Conservation (phyloP, 441 rosid genomes). For the Kokia cookei region DNA sequence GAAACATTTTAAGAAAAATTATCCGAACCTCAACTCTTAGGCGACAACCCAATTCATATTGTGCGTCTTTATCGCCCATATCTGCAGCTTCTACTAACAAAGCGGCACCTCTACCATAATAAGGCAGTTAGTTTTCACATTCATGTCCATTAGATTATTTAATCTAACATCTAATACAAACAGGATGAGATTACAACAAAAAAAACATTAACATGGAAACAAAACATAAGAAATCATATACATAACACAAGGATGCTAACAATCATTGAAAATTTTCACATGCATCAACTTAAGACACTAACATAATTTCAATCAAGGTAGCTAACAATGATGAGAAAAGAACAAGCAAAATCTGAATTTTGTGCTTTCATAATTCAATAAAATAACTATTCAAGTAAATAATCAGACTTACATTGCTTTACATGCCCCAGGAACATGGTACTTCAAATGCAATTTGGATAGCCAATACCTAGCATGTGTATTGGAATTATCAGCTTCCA, state of each 20-base stretch:
- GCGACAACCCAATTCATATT: conserved; percentile 72
- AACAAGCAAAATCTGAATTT: not conserved
- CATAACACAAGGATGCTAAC: not conserved
- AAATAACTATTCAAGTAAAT: not conserved
- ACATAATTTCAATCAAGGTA: not conserved
- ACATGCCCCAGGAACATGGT: conserved; percentile 80
- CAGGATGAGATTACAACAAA: not conserved
- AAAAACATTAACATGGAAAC: not conserved
- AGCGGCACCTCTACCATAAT: conserved; percentile 67
- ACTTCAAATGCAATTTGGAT: conserved; percentile 80
- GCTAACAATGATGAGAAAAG: not conserved
- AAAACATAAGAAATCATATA: not conserved
- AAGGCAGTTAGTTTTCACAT: conserved; percentile 4
- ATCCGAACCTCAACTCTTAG: conserved; percentile 74
- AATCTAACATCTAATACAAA: not conserved
- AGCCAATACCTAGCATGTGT: conserved; percentile 90
- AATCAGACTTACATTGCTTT: conserved; percentile 63
- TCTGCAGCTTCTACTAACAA: conserved; percentile 87
- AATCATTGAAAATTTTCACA: not conserved
- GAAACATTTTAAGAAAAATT: not conserved
- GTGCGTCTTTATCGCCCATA: conserved; percentile 91
- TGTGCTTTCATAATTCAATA: not conserved
- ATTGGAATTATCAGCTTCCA: conserved; percentile 74
- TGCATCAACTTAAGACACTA: not conserved
- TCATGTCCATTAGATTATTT: not conserved